A percentile compares a stretch with the other conserved stretches of the same genome.
Conservation (phyloP, 2,329 filamentous ascomycete genomes). For the Aspergillus luchuensis region DNA sequence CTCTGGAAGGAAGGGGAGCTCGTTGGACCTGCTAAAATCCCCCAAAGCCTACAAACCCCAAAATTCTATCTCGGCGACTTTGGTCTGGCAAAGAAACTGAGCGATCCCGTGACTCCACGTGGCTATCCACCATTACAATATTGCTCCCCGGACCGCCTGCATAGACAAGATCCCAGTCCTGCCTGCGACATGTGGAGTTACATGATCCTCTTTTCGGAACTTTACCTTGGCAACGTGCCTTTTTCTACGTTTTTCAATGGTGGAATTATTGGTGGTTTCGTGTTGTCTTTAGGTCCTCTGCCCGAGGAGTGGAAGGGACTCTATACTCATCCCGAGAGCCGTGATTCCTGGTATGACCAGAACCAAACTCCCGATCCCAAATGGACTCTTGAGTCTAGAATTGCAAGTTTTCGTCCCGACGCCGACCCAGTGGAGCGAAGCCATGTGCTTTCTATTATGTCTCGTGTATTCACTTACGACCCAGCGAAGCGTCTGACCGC, state of each 20-base stretch:
- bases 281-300: constrained; percentile 26
- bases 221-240: constrained; percentile 26
- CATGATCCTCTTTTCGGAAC: constrained; percentile 30
- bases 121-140: constrained; percentile 15
- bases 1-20: constrained; percentile 32
- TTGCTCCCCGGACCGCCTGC: constrained; percentile 32
- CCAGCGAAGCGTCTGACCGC: constrained; percentile 30
- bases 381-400: constrained; percentile 13
- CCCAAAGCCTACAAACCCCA: constrained; percentile 25
- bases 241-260: constrained; percentile 20
- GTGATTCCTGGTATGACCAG: constrained; percentile 35
- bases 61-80: constrained; percentile 36
- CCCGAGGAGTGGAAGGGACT: constrained; percentile 30
- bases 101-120: constrained; percentile 8
- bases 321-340: constrained; percentile 15
- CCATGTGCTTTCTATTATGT: constrained; percentile 26
- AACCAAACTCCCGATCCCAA: constrained; percentile 11
- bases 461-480: constrained; percentile 26
- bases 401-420: constrained; percentile 23
- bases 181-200: constrained; percentile 38
- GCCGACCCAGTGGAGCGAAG: constrained; percentile 25
- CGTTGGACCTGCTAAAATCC: constrained; percentile 23
- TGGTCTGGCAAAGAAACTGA: constrained; percentile 28
- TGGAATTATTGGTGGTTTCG: constrained; percentile 24
- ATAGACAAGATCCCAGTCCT: constrained; percentile 26